phyloP scores from a whole-genome alignment of 805 yeast genomes.

The Lachancea kluyveri region DNA sequence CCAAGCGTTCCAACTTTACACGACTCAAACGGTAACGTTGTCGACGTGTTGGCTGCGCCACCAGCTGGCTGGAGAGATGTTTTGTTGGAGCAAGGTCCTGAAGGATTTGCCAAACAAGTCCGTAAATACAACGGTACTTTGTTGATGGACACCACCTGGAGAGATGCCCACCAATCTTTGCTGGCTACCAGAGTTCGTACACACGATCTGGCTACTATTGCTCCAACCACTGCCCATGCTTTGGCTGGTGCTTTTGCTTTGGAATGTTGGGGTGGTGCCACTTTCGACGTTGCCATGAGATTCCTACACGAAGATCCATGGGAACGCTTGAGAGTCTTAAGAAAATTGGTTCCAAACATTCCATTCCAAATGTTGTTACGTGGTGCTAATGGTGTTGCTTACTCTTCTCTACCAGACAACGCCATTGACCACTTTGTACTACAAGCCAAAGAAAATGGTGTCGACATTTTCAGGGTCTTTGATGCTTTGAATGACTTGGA shows the following conservation, averaged over 20 bases:
- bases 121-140: constrained; percentile 80
- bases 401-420: constrained; percentile 95
- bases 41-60: constrained; percentile 49
- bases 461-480: constrained; percentile 95
- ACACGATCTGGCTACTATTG: constrained; percentile 82
- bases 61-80: constrained; percentile 90
- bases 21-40: constrained; percentile 52
- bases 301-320: constrained; percentile 98
- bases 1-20: constrained; percentile 72
- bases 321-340: constrained; percentile 85
- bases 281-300: constrained; percentile 98
- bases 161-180: constrained; percentile 98
- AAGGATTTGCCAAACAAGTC: constrained; percentile 81
- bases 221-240: constrained; percentile 90
- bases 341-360: constrained; percentile 91
- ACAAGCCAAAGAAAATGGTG: constrained; percentile 94
- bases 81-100: constrained; percentile 80
- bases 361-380: constrained; percentile 99
- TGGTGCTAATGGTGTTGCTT: constrained; percentile 99
- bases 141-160: constrained; percentile 98
- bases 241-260: constrained; percentile 85
- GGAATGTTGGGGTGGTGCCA: constrained; percentile 99
- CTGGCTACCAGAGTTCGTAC: constrained; percentile 97
- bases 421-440: constrained; percentile 95
- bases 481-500: constrained; percentile 97